Evolutionary conservation across 371 early-diverging fungal genomes (phyloP), one percentile per base, ranked within the genome.

Genomic region (Massospora cicadina): DNA sequence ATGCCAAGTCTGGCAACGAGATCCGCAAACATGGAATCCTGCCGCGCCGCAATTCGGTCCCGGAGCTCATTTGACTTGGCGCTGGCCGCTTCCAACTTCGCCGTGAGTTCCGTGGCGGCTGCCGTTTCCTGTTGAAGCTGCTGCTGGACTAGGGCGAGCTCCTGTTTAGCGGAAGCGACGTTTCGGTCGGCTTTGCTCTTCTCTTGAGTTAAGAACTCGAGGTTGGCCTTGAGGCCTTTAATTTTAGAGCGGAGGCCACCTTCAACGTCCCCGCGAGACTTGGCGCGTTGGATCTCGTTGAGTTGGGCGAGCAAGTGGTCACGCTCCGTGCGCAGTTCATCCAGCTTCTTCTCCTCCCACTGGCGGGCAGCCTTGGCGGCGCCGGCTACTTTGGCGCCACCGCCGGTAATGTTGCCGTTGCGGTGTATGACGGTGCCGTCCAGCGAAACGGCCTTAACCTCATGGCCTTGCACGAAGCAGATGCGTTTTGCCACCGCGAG

Each of bases 391-490:
- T 62, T 27, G 21, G 62, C 62, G 2, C 62, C 62, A 31, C 88
- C 89, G 71, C 98, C 98, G 0, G 95, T 95, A 63, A 99, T 98
- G 67, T 93, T 73, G 56, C 97, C 99, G 65, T 82, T 90, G 69
- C 88, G 93, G 74, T 98, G 97, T 69, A 98, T 89, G 2, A 96
- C 81, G 1, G 88, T 84, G 23, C 98, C 98, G 69, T 97, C 95
- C 69, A 96, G 71, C 0, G 93, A 86, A 2, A 95, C 94, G 54
- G 89, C 82, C 79, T 93, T 93, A 65, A 91, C 89, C 65, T 90
- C 83, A 53, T 86, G 80, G 55, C 81, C 77, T 63, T 80, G 71
- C 17, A 90, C 84, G 69, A 87, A 92, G 65, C 89, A 88, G 31
- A 97, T 81, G 21, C 87, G 73, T 65, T 82, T 81, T n/a, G 98